phyloP scores from a whole-genome alignment of 371 early-diverging fungal species.

The Zychaea mexicana region DNA sequence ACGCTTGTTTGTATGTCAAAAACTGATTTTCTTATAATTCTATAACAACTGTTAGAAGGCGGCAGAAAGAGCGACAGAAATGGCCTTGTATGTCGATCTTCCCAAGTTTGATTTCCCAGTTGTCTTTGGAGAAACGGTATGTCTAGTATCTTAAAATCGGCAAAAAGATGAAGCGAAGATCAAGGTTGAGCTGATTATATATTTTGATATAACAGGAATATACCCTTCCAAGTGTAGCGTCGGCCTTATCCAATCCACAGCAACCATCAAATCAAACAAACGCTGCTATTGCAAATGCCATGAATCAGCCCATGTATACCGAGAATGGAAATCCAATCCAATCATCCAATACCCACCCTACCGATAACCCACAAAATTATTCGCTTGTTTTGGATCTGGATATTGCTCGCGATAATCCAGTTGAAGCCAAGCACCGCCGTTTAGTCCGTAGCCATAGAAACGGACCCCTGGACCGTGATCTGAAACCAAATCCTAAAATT shows the following conservation, averaged over 20 bases:
- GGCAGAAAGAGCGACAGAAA: slow-evolving; percentile 53
- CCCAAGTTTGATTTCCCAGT: slow-evolving; percentile 95
- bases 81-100: slow-evolving; percentile 83
- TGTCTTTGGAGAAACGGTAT: slow-evolving; percentile 81
- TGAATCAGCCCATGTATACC: slow-evolving; percentile 31
- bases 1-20: neutral
- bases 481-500: slow-evolving; percentile 93
- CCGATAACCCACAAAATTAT: slow-evolving; percentile 26
- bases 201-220: slow-evolving; percentile 26
- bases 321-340: slow-evolving; percentile 1
- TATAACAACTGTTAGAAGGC: too few relatives aligned
- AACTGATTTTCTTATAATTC: too few relatives aligned
- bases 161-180: neutral
- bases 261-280: slow-evolving; percentile 15
- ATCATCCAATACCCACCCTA: slow-evolving; percentile 14
- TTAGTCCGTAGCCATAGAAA: slow-evolving; percentile 89
- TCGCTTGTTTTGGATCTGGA: slow-evolving; percentile 71
- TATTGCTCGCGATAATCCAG: slow-evolving; percentile 81
- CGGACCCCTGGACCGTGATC: slow-evolving; percentile 87
- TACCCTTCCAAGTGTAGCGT: slow-evolving; percentile 28
- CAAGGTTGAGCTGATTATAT: neutral
- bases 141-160: neutral
- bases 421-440: slow-evolving; percentile 95
- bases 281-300: slow-evolving; percentile 33
- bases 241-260: slow-evolving; percentile 5